Base-by-base conservation (phyloP, 1,284 basidiomycete species). In the Microbotryum scabiosae region DNA sequence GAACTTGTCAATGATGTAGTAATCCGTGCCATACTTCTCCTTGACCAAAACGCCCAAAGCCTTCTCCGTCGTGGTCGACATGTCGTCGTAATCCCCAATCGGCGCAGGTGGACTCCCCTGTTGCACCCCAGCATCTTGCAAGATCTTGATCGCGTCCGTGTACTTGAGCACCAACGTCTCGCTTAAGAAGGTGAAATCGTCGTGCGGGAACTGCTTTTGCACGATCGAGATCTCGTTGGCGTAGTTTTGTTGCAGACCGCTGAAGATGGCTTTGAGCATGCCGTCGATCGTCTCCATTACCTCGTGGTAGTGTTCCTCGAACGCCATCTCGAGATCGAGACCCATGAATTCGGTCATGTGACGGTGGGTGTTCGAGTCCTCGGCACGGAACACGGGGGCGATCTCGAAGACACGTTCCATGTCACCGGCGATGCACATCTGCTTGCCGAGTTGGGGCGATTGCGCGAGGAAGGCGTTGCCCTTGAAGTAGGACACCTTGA, bases 301-400 rank as follows among this genome's bases (percentile, higher is more conserved):
- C 82, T 84, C 96, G 77, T 98, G 93, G 73, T 98, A 98, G 76
- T 97, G 92, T 75, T 97, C 92, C 73, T 97, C 88, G 68, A 99
- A 92, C 3, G 85, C 82, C 96, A 99, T 98, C 76, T 99, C 96
- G 69, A 99, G 81, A 87, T 99, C 96, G 69, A 99, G 85, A 54
- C 96, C 96, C 69, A 92, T 89, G 77, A 97, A 99, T 77, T 99
- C 96, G 51, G 96, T 99, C 79, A 99, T 82, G 79, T 99, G 96
- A 57, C 96, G 86, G 75, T 97, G 90, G 5, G 94, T 97, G 77
- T 96, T 94, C 48, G 92, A 88, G 76, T 97, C 85, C 76, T 98
- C 94, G n/a, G 94, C 94, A 67, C 94, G 89, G 81, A 98, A 98
- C 54, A 97, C 92, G 48, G 82, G 82, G 0, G 86, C 94, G 66